Conservation (phyloP, 805 yeast genomes). For the Schizosaccharomyces cryophilus region DNA sequence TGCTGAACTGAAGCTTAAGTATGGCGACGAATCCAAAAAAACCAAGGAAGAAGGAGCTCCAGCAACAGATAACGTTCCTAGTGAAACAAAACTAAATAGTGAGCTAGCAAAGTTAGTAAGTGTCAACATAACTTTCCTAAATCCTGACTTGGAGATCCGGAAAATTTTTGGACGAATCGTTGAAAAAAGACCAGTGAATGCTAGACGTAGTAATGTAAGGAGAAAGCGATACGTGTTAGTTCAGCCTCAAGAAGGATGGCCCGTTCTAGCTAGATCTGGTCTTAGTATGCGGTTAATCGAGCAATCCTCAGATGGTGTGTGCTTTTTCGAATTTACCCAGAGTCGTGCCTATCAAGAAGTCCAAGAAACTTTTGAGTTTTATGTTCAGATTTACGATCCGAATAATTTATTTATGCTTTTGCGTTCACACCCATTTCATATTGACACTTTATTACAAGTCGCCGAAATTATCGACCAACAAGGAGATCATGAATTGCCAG, state of each 20-base stretch:
- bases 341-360: slow-evolving; percentile 18
- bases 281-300: slow-evolving; percentile 8
- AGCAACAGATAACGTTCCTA: not conserved
- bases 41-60: not conserved
- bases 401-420: slow-evolving; percentile 35
- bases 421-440: slow-evolving; percentile 40
- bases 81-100: slow-evolving; percentile 1
- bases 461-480: slow-evolving; percentile 51
- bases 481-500: slow-evolving; percentile 46
- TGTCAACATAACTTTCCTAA: slow-evolving; percentile 7
- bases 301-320: slow-evolving; percentile 6
- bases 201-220: slow-evolving; percentile 1
- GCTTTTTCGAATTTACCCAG: slow-evolving; percentile 29
- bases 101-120: slow-evolving; percentile 5
- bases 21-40: not conserved
- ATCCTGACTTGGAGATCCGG: slow-evolving; percentile 9
- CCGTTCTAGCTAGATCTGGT: slow-evolving; percentile 5
- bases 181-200: slow-evolving; percentile 3
- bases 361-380: slow-evolving; percentile 26
- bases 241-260: slow-evolving; percentile 10
- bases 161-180: slow-evolving; percentile 8
- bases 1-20: not conserved
- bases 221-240: slow-evolving; percentile 7
- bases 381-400: slow-evolving; percentile 50
- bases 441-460: slow-evolving; percentile 54